Evolutionary conservation across 2,329 filamentous ascomycete genomes (phyloP).

Genomic region (Fusarium sp.): DNA sequence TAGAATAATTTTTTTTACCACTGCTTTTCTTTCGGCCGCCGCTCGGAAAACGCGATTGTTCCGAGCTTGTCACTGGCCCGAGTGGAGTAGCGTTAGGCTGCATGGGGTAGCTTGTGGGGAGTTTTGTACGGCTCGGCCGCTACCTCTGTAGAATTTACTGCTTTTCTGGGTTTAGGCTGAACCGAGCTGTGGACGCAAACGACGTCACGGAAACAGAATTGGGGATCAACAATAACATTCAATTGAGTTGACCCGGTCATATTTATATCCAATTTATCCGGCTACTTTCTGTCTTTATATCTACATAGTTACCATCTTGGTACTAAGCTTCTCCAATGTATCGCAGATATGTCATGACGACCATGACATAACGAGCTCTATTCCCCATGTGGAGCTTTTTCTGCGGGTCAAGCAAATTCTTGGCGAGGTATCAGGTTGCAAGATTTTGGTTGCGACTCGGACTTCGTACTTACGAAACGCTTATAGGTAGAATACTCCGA

Average conservation of each 20-base stretch:
- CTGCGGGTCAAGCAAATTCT: constrained; percentile 14
- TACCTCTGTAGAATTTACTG: constrained; percentile 14
- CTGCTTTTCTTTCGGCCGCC: constrained; percentile 32
- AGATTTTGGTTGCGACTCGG: constrained; percentile 12
- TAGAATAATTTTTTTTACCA: constrained; percentile 28
- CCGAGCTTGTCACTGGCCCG: constrained; percentile 33
- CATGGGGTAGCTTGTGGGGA: constrained; percentile 20
- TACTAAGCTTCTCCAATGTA: neutral
- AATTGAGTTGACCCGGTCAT: neutral
- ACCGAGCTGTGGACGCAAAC: constrained; percentile 14
- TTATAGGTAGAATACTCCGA: constrained; percentile 5
- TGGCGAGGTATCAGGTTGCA: constrained; percentile 17
- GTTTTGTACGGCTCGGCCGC: constrained; percentile 7
- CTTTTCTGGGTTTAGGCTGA: constrained; percentile 10
- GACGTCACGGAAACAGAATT: constrained; percentile 25
- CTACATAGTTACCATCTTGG: accelerated
- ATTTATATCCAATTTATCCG: neutral
- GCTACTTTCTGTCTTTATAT: accelerated
- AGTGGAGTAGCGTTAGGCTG: constrained; percentile 13
- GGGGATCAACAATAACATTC: neutral
- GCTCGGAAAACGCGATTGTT: constrained; percentile 39
- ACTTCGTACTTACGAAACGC: constrained; percentile 24
- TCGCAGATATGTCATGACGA: constrained; percentile 17
- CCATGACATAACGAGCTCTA: constrained; percentile 13
- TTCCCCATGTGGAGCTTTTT: constrained; percentile 14